Evolutionary conservation across 106 monocot genomes (phyloP), one percentile per base, ranked within the genome.

Genomic region (Apostasia shenzhenica): DNA sequence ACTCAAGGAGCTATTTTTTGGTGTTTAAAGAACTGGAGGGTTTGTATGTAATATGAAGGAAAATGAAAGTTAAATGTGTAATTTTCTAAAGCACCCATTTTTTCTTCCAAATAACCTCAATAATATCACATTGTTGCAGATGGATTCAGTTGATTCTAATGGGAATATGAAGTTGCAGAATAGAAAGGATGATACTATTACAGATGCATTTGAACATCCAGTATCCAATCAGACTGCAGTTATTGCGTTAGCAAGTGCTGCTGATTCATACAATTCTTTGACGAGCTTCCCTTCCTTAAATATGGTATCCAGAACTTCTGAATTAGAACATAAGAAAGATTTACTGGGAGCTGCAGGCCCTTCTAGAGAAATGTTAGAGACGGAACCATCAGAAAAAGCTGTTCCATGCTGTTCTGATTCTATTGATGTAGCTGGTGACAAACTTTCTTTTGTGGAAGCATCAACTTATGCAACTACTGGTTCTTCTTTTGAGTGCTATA

Each of bases 181-280:
- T 59, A 5, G 45, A 62, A 45, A 62, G 62, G 8, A 3, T 45
- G 13, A 48, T 5, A 0, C 4, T 49, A 14, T 65, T 46, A 37
- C 4, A 41, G 55, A 63, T 12, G 2, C 51, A 45, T 62, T 40
- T 71, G 13, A 50, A 44, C 55, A 41, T 45, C 45, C 63, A 65
- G 5, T n/a, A 39, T 44, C 47, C 42, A 70, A 49, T 67, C 8
- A 40, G 44, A 41, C 69, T 59, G 69, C 14, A 13, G 12, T 14
- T 5, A 14, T 70, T 65, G 43, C 58, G 14, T 57, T 26, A 4
- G 41, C 39, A 56, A 43, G 59, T 42, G 54, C 8, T 41, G 52
- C 59, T 43, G 65, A 76, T 80, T 8, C 41, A 55, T 69, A 64
- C 13, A 39, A 47, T n/a, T 57, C 75, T 70, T 56, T 65, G 43